Evolutionary conservation across 2,329 filamentous ascomycete species (phyloP).

Genomic region (Dendrostoma leiphaemia): DNA sequence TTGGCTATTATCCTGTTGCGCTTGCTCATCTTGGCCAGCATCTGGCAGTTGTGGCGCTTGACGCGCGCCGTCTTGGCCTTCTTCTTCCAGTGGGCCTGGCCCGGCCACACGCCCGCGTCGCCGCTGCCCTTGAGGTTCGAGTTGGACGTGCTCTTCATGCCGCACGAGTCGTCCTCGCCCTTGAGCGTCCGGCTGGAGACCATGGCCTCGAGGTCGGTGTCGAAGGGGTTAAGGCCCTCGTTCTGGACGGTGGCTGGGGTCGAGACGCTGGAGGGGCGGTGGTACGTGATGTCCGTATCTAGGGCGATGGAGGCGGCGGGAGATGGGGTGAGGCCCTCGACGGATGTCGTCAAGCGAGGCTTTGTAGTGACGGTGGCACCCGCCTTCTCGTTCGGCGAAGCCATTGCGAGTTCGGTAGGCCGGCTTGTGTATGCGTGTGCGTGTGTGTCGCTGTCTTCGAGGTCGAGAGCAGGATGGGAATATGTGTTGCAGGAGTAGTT

Average conservation of each 20-base stretch:
- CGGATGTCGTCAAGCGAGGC: not conserved
- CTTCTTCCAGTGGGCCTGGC: slow-evolving; percentile 57
- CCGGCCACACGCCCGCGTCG: slow-evolving; percentile 59
- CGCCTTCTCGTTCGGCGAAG: slow-evolving; percentile 12
- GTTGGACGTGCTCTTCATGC: slow-evolving; percentile 35
- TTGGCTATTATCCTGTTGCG: slow-evolving; percentile 54
- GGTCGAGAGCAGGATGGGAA: not conserved
- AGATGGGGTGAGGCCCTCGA: not conserved
- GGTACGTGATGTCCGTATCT: slow-evolving; percentile 7
- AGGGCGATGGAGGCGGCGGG: not conserved
- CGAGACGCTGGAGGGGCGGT: slow-evolving; percentile 34
- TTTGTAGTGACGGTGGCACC: slow-evolving; percentile 3
- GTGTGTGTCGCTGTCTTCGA: slow-evolving; percentile 1
- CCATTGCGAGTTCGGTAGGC: too few species aligned
- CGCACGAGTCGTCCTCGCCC: slow-evolving; percentile 27
- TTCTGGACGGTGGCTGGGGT: slow-evolving; percentile 42
- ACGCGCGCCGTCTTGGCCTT: slow-evolving; percentile 57
- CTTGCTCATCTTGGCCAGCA: slow-evolving; percentile 51
- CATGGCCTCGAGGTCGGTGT: slow-evolving; percentile 57
- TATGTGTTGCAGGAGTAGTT: slow-evolving; percentile 1
- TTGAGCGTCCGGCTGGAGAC: slow-evolving; percentile 28
- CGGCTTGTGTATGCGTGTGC: too few species aligned
- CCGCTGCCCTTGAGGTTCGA: slow-evolving; percentile 37
- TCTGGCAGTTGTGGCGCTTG: slow-evolving; percentile 49
- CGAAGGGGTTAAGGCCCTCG: slow-evolving; percentile 46